Evolutionary conservation across 2,329 filamentous ascomycete species (phyloP).

Genomic region (Ilyonectria destructans): DNA sequence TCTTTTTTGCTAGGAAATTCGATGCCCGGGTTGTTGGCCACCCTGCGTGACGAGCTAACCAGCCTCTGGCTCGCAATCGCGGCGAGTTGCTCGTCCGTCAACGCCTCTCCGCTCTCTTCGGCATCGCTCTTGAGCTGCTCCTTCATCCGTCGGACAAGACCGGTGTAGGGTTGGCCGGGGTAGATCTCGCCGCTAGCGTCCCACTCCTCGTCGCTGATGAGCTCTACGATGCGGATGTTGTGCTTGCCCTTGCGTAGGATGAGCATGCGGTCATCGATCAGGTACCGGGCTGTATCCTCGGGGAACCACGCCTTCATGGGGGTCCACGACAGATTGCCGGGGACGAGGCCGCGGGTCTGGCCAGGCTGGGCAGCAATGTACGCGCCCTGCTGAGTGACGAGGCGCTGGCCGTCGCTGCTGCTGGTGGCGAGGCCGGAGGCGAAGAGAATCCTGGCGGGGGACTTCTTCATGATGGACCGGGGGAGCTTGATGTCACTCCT

Average conservation of each 20-base stretch:
- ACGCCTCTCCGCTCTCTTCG: slow-evolving; percentile 48
- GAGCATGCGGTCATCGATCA: slow-evolving; percentile 73
- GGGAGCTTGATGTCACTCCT: slow-evolving; percentile 74
- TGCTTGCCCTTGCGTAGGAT: slow-evolving; percentile 77
- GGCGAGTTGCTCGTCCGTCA: slow-evolving; percentile 51
- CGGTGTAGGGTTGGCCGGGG: slow-evolving; percentile 68
- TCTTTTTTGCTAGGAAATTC: slow-evolving; percentile 58
- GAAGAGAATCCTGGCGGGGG: slow-evolving; percentile 72
- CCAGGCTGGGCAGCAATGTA: slow-evolving; percentile 73
- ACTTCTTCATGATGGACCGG: slow-evolving; percentile 68
- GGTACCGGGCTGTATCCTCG: slow-evolving; percentile 71
- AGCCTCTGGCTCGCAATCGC: slow-evolving; percentile 41
- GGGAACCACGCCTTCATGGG: slow-evolving; percentile 74
- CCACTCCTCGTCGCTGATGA: slow-evolving; percentile 72
- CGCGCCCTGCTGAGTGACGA: slow-evolving; percentile 69
- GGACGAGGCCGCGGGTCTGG: slow-evolving; percentile 60
- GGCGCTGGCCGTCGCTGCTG: slow-evolving; percentile 71
- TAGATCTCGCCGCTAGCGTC: slow-evolving; percentile 65
- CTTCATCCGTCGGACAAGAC: slow-evolving; percentile 63
- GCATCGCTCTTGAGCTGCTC: slow-evolving; percentile 57
- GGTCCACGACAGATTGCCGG: slow-evolving; percentile 72
- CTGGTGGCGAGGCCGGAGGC: slow-evolving; percentile 74
- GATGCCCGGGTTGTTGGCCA: slow-evolving; percentile 60
- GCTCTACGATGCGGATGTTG: slow-evolving; percentile 74
- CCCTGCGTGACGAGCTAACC: slow-evolving; percentile 44